Base-by-base conservation (phyloP, 2,329 filamentous ascomycete genomes). In the Pseudocercospora pini-densiflorae region DNA sequence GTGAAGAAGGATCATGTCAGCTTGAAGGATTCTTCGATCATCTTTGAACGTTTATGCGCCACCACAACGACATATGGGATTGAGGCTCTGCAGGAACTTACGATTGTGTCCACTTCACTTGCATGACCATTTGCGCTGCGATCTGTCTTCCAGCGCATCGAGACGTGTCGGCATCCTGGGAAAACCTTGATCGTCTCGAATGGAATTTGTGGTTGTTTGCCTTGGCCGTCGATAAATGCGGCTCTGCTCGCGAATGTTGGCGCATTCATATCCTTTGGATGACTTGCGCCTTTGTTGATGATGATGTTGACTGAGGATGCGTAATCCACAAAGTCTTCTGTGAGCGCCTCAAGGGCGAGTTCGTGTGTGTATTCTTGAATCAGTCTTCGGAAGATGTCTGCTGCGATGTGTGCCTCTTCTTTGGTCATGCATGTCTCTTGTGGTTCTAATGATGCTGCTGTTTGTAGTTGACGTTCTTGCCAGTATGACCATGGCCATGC, bases 241-340 rank as follows among this genome's bases (percentile, higher is more conserved):
- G 64, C 68, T 33, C 70, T 67, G 55, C 53, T 66, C 19, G 62
- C 36, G 64, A 75, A 75, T 58, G 71, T 74, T 12, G 69, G 63
- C 10, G 64, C 58, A 23, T 67, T 24, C 23, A 70, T 71, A 57
- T 64, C 63, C n/a, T 66, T 68, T 3, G 72, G 61, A 61, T 72
- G 73, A 63, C 62, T 64, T 23, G 66, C 73, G 45, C 72, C 74
- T 62, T 68, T 69, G 69, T 77, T 70, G 71, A 77, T 77, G 40
- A 77, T 68, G 24, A 72, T 72, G 61, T 70, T 77, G 61, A 77
- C 75, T 27, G 70, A 73, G 62, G 75, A 75, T 45, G 75, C 72
- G 66, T 75, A 75, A 68, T 77, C 76, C 58, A 66, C 60, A 66
- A 75, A 77, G 68, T 71, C 71, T 36, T 59, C 64, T 43, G 76